Evolutionary conservation across 2,329 filamentous ascomycete species (phyloP), one percentile per base, ranked within the genome.

Genomic region (Pseudogymnoascus sp.): DNA sequence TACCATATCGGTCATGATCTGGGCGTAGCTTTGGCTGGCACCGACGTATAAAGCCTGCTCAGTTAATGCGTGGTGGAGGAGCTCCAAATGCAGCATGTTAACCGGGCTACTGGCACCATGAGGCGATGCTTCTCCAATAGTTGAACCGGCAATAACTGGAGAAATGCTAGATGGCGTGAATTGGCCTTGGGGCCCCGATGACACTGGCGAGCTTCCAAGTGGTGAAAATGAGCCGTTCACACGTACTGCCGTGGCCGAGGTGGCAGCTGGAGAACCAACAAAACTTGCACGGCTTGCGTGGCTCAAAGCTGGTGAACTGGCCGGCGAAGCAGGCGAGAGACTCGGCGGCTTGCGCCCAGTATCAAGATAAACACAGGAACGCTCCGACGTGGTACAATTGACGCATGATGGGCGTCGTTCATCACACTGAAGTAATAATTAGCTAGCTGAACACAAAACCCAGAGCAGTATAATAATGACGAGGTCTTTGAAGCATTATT

Each of bases 31-130:
- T 18, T 57, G 26, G n/a, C 51, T 16, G n/a, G 51, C 26, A 2
- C 29, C 29, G 26, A 57, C 34, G 29, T 57, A 57, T n/a, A 57
- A 34, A 12, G 51, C 5, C n/a, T 12, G 7, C 51, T 57, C 51
- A 18, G 18, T 18, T 12, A 57, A 12, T 4, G 75, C 77, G 10
- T 71, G 71, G 64, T 81, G 76, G 47, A 77, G 72, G 21, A 80
- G 67, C 63, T 80, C 78, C 7, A 80, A 69, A 36, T 76, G 77
- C n/a, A 75, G 68, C n/a, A 76, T 68, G 29, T 67, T 68, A 39
- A 70, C 66, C 57, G 64, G 63, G 31, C 65, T 62, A 34, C 40
- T 39, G 14, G 14, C n/a, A 21, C 34, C 16, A 10, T 29, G 29
- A 63, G 40, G 14, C 8, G 54, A 29, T 29, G 60, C 39, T 21